A percentile compares a stretch with the other conserved stretches of the same genome.
Conservation (phyloP, 2,329 filamentous ascomycete species). For the Botrytis fragariae region DNA sequence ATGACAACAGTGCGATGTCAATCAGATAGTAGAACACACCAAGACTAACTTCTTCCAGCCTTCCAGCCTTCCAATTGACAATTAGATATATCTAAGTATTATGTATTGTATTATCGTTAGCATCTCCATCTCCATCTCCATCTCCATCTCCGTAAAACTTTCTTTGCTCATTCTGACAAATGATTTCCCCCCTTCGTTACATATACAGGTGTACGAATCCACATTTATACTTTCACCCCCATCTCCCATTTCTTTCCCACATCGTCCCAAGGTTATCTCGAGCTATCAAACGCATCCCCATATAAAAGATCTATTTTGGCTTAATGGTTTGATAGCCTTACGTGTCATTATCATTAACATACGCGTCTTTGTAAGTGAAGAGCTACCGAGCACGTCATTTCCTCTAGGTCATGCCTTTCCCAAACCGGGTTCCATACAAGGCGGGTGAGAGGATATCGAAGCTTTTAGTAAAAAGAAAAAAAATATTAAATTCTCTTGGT, state of each 20-base stretch:
- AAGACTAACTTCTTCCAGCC: no score
- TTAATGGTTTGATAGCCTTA: constrained; percentile 6
- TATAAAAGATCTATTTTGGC: constrained; percentile 3
- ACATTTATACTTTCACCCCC: constrained; percentile 1
- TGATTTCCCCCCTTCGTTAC: neutral
- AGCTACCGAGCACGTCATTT: constrained; percentile 19
- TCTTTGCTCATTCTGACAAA: neutral
- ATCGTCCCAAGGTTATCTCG: neutral
- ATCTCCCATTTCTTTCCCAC: neutral
- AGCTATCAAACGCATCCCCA: neutral
- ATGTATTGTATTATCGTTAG: neutral
- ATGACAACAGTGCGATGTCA: neutral
- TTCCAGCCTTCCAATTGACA: neutral
- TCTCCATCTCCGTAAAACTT: neutral
- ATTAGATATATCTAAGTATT: neutral
- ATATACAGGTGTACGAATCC: neutral
- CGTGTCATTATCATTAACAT: constrained; percentile 10
- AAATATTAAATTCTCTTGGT: constrained; percentile 12
- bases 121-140: neutral
- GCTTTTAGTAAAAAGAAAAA: constrained; percentile 5
- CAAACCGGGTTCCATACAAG: constrained; percentile 14
- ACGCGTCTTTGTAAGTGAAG: constrained; percentile 12
- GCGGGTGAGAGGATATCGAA: neutral
- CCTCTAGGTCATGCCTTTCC: constrained; percentile 6
- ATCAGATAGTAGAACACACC: neutral